Conservation (phyloP, 73 alveolate genomes). For the Stentor roeselii region DNA sequence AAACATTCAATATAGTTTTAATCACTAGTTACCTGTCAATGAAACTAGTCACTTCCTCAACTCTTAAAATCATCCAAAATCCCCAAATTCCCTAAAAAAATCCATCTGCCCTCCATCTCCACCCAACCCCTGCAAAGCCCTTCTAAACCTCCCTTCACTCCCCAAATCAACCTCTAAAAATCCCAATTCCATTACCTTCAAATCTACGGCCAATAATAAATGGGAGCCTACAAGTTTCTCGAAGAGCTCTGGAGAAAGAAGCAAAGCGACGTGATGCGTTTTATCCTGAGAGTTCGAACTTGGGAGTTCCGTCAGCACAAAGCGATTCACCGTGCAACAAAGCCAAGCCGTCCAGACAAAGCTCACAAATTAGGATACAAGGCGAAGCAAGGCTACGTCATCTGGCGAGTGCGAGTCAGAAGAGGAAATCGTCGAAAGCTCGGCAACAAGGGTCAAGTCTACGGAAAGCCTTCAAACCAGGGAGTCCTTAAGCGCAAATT, state of each 20-base stretch:
- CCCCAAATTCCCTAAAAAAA: no score
- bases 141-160: no score
- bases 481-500: slow-evolving; percentile 95
- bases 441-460: slow-evolving; percentile 87
- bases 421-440: slow-evolving; percentile 96
- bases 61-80: no score
- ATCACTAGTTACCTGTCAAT: no score
- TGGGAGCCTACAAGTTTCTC: slow-evolving; percentile 98
- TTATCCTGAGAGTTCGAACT: slow-evolving; percentile 93
- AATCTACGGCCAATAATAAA: slow-evolving; percentile 33
- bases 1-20: no score
- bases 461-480: slow-evolving; percentile 99
- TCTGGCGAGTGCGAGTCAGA: slow-evolving; percentile 98
- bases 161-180: no score
- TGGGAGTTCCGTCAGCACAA: slow-evolving; percentile 98
- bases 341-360: slow-evolving; percentile 99
- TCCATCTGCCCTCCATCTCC: no score
- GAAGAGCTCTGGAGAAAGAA: slow-evolving; percentile 99
- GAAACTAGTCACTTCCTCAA: no score
- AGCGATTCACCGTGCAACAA: slow-evolving; percentile 94
- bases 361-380: slow-evolving; percentile 99
- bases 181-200: background rate
- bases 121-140: no score
- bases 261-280: slow-evolving; percentile 97
- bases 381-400: slow-evolving; percentile 94